phyloP scores from a whole-genome alignment of 1,284 basidiomycete species.

The Cryptococcus maquisensis region DNA sequence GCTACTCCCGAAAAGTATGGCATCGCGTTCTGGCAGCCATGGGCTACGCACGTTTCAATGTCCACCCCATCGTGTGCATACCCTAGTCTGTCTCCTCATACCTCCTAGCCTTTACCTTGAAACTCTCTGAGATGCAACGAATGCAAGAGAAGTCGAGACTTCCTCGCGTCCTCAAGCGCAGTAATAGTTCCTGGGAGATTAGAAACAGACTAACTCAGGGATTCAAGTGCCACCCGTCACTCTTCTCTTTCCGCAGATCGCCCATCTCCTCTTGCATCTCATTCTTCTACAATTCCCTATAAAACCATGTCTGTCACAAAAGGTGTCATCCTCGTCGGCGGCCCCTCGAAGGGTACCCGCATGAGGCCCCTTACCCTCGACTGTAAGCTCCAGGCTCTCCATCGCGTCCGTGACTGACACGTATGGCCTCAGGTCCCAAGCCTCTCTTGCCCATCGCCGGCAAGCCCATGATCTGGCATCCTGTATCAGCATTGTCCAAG shows the following conservation, averaged over 20 bases:
- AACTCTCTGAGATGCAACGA: too few species aligned
- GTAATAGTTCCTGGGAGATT: too few species aligned
- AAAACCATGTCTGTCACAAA: conserved; percentile 44
- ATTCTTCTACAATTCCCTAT: conserved; percentile 1
- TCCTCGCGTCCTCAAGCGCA: too few species aligned
- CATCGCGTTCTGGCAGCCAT: too few species aligned
- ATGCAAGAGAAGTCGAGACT: too few species aligned
- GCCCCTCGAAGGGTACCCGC: conserved; percentile 50
- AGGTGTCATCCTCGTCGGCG: conserved; percentile 48
- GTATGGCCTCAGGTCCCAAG: conserved; percentile 41
- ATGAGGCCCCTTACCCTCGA: conserved; percentile 53
- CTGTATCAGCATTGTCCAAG: conserved; percentile 51
- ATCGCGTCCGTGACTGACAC: neutral
- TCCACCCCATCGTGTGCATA: too few species aligned
- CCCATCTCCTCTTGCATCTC: conserved; percentile 2
- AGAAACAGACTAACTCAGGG: too few species aligned
- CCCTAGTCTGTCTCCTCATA: too few species aligned
- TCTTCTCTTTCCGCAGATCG: neutral
- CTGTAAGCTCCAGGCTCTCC: conserved; percentile 29
- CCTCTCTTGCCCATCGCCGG: conserved; percentile 52
- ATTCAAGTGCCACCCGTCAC: too few species aligned
- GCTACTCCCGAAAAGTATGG: too few species aligned
- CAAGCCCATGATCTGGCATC: conserved; percentile 55
- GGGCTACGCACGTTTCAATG: too few species aligned
- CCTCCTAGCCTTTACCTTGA: too few species aligned